Base-by-base conservation (phyloP, 768 basidiomycete genomes). In the Serendipita vermifera region DNA sequence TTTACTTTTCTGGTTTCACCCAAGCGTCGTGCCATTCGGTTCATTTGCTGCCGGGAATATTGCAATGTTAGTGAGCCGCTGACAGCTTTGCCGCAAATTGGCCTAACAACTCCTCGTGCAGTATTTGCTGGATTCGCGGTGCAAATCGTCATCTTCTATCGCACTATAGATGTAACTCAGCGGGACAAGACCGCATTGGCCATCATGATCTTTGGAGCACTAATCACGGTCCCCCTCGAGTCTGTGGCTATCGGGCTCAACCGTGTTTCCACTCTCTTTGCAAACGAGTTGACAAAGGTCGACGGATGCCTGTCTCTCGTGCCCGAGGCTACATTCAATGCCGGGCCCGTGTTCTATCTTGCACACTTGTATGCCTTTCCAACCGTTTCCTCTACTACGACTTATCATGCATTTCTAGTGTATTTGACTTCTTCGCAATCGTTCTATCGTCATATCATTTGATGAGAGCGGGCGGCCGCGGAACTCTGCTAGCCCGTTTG, bases 351-450 rank as follows among this genome's bases (percentile, higher is more conserved):
- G 22, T 51, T 51, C 22, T 51, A 51, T 31, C 46, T 51, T 9
- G 46, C 46, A 17, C 46, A 26, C n/a, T 29, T 51, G 46, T 51
- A 29, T 51, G 7, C 11, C 39, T n/a, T 26, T 9, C 22, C 5
- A 51, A 26, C n/a, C 11, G 39, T n/a, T 26, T 41, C 22, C n/a
- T 15, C n/a, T 26, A 26, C 15, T 26, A 20, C 9, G 13, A 15
- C 15, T n/a, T n/a, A n/a, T n/a, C 7, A 20, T 51, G n/a, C 35
- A n/a, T 17, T 5, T 15, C 24, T 29, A 51, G 46, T n/a, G 27
- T 51, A 7, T 51, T 51, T n/a, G 46, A 51, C n/a, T 9, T 51
- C 6, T 51, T 51, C 29, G 46, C 46, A 5, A 51, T 51, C 27
- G n/a, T 29, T 9, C 22, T 51, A 5, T 26, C 22, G 9, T 5